Evolutionary conservation across 225 moss, liverwort and hornwort species (phyloP).

Genomic region (Pleurozium schreberi): DNA sequence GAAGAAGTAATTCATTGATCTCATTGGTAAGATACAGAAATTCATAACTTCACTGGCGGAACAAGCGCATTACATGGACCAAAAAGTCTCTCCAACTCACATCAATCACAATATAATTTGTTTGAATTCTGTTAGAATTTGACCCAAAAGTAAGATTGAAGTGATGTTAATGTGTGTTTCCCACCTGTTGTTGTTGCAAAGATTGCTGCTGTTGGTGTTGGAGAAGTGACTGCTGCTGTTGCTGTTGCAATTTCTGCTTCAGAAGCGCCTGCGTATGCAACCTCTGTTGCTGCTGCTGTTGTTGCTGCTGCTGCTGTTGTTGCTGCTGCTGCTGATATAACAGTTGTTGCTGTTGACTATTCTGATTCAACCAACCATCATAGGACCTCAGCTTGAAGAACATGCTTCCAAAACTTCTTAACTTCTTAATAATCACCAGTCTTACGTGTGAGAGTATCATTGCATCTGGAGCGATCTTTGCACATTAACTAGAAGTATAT

Average conservation of each 20-base stretch:
- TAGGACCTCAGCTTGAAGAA: neutral
- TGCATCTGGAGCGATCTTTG: neutral
- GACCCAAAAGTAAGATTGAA: neutral
- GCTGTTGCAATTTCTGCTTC: conserved; percentile 23
- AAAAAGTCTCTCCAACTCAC: neutral
- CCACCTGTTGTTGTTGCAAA: conserved; percentile 49
- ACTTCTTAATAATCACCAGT: neutral
- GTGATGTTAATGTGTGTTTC: neutral
- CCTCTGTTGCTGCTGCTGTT: conserved; percentile 14
- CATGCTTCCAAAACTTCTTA: neutral
- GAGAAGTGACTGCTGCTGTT: conserved; percentile 26
- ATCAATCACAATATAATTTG: neutral
- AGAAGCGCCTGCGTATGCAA: conserved; percentile 7
- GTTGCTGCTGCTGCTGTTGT: conserved; percentile 35
- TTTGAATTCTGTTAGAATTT: neutral
- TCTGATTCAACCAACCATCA: conserved; percentile 21
- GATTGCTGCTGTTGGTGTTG: conserved; percentile 51
- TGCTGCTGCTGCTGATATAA: conserved; percentile 47
- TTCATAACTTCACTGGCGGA: neutral
- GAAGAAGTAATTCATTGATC: neutral
- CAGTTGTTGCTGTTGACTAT: conserved; percentile 33
- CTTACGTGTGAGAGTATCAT: neutral
- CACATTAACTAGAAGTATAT: neutral
- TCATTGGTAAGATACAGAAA: neutral
- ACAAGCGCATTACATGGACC: neutral